Base-by-base conservation (phyloP, 805 yeast species). In the Saturnispora sekii region DNA sequence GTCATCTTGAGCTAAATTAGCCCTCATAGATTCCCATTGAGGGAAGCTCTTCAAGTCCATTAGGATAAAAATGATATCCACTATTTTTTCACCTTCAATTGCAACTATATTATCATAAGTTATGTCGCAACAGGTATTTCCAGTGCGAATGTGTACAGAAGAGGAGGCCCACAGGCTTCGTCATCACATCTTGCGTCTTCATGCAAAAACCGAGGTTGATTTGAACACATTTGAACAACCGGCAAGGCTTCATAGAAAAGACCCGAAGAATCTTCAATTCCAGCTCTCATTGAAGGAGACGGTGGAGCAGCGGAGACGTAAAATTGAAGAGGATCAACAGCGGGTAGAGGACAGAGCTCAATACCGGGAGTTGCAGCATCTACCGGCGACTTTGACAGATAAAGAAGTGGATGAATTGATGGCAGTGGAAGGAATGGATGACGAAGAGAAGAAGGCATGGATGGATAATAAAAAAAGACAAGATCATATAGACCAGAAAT, bases 261-360 rank as follows among this genome's bases (percentile, higher is more conserved):
- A 90, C 62, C 96, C 98, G 1, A 77, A 87, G 57, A 85, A 86
- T 59, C 68, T 90, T 58, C 96, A 89, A 60, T 84, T 84, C 58
- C 94, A 87, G 61, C 68, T 87, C 53, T 79, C 89, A 2, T 65
- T 88, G 54, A 78, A 81, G 47, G 93, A 84, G 58, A 74, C 84
- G 53, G 90, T 82, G 43, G 75, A 72, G 43, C 73, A 81, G 55
- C 74, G 71, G 56, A 66, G 63, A 44, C 79, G 76, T 52, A 67
- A 68, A 45, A 58, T 59, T 53, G 73, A 57, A 61, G 68, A 58
- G 52, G 67, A 58, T 63, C 63, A 53, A 55, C 63, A 53, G 26
- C 42, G 45, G 60, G 62, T 47, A 45, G 60, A 58, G 71, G 56
- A 64, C 64, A 58, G 64, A 64, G 51, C 66, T 63, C 57, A 64